Base-by-base conservation (phyloP, 78 protist species). In the Corallochytrium limacisporum region DNA sequence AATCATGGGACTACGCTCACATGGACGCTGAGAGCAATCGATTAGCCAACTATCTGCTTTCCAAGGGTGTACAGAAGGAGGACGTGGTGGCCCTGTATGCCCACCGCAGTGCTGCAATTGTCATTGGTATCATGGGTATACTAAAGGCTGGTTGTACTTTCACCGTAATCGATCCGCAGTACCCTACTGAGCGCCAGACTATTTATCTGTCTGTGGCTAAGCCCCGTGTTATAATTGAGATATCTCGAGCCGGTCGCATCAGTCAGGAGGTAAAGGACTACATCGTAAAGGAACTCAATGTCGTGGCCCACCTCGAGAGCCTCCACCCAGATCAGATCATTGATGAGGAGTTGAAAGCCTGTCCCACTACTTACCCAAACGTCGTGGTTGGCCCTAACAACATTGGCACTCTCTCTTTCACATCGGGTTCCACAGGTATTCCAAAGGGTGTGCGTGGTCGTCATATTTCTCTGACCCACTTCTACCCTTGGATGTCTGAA, bases 401-500 rank as follows among this genome's bases (percentile, higher is more conserved):
- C 28, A 29, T 75, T 20, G 86, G 65, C 49, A 74, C 67, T 12
- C 55, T 81, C 36, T 75, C 86, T 2, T 81, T 81, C 74, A 81
- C 81, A 1, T 69, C 78, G 7, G 86, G 86, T 13, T 9, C 35
- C 49, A 40, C 73, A 6, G 61, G 55, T 1, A 38, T 47, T 29
- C 70, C 59, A 10, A 63, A 47, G 46, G 59, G 77, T 4, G 82
- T 81, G 36, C 61, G 78, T 37, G 86, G 86, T 8, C 62, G 77
- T 1, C 86, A 81, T 49, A 69, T 56, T 9, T 69, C 87, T 16
- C 73, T 79, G 49, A 84, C 89, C 6, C 80, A 76, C 74, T 84
- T 78, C 49, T 79, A 71, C 59, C 89, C 89, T n/a, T 84, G 81
- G 83, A 77, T 84, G 71, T 1, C n/a, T 7, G 33, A 53, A 35